A percentile compares a stretch with the other conserved stretches of the same genome.
phyloP scores from a whole-genome alignment of 768 basidiomycete species.

The Pleurotus eryngii region DNA sequence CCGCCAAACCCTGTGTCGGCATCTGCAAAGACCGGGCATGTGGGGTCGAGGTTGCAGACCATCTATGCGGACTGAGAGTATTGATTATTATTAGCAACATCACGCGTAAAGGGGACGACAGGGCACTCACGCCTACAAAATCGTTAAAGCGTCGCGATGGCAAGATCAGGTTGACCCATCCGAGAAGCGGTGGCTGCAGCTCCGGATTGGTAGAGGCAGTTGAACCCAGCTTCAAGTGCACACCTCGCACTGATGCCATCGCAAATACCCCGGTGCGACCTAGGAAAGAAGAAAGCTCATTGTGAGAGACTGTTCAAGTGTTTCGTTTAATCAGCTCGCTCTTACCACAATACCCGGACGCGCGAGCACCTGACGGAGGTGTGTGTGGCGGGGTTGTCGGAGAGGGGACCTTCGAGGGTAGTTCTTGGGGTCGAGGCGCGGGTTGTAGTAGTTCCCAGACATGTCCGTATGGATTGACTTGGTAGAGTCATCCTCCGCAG shows the following conservation, averaged over 20 bases:
- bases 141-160: slow-evolving; percentile 75
- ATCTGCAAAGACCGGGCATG: slow-evolving; percentile 74
- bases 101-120: background rate
- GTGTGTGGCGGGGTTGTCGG: slow-evolving; percentile 67
- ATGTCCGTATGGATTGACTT: background rate
- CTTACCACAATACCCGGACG: slow-evolving; percentile 79
- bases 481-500: background rate
- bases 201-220: slow-evolving; percentile 77
- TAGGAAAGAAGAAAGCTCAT: slow-evolving; percentile 26
- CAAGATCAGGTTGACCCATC: slow-evolving; percentile 71
- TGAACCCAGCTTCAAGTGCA: slow-evolving; percentile 76
- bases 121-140: slow-evolving; percentile 50
- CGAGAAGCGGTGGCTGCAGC: slow-evolving; percentile 80
- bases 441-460: slow-evolving; percentile 50
- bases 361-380: slow-evolving; percentile 66
- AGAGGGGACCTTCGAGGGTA: slow-evolving; percentile 66
- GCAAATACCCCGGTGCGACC: slow-evolving; percentile 76
- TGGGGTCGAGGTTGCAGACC: slow-evolving; percentile 63
- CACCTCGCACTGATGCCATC: slow-evolving; percentile 80
- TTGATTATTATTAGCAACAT: background rate
- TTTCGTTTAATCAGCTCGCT: too few species aligned
- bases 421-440: slow-evolving; percentile 67
- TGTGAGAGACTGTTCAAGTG: too few species aligned
- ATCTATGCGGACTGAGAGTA: slow-evolving; percentile 54
- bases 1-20: slow-evolving; percentile 83